Base-by-base conservation (phyloP, 2,329 filamentous ascomycete species). In the Neonectria neomacrospora region DNA sequence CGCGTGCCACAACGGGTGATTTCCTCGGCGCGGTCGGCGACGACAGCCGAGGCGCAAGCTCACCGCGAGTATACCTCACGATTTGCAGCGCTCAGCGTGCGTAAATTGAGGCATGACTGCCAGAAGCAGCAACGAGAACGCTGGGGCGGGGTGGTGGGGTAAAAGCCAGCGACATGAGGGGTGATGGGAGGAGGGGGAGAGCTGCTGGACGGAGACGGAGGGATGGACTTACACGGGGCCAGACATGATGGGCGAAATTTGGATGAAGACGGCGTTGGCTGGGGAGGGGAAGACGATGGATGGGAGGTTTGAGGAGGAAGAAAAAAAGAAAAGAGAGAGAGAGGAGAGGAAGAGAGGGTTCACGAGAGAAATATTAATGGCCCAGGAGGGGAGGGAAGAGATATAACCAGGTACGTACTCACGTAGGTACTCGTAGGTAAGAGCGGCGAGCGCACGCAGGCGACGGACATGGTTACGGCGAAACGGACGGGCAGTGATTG, bases 191-290 rank as follows among this genome's bases (percentile, higher is more conserved):
- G 69, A 71, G 72, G 64, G 59, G 58, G 67, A 68, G 68, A 52
- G 60, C 30, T 63, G 45, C 28, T 42, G 30, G 54, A 23, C 14
- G 61, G 57, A 41, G 69, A 54, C 10, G 23, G 23, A 48, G 45
- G 23, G 26, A 58, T 62, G 61, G 67, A 89, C 88, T 90, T 87
- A 90, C 88, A 88, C 87, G 81, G 88, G 80, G 79, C 86, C 85
- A 85, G 86, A 88, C 86, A 89, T 88, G 80, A 80, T 86, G 80
- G 78, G 66, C 68, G 64, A 64, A 41, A 54, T 63, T 67, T 68
- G 56, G 56, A 61, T 58, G 64, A 59, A 51, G 48, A 58, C 48
- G 59, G 55, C 50, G 50, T 42, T 53, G 59, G 64, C 60, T 63
- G 54, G 45, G 55, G 58, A 54, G 39, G 54, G 23, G 52, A 52